phyloP scores from a whole-genome alignment of 805 yeast genomes.

The Pichia cabralensis region DNA sequence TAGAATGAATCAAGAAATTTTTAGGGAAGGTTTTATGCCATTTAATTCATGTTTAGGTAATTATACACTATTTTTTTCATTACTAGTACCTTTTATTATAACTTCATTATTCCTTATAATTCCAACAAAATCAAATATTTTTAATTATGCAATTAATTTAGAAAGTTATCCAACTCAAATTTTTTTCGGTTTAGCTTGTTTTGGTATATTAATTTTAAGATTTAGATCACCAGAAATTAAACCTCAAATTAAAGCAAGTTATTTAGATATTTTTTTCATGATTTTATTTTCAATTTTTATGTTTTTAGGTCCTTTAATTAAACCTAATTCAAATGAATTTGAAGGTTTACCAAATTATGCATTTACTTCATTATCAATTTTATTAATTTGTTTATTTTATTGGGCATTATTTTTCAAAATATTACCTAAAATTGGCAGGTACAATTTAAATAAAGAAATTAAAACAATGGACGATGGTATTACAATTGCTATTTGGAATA shows the following conservation, averaged over 20 bases:
- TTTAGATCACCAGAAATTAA: conserved; percentile 36
- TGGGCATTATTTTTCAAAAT: conserved; percentile 46
- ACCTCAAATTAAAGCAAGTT: conserved; percentile 44
- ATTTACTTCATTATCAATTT: conserved; percentile 31
- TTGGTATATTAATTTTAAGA: conserved; percentile 49
- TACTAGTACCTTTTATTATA: conserved; percentile 33
- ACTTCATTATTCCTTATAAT: conserved; percentile 32
- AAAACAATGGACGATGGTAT: conserved; percentile 3
- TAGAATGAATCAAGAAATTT: conserved; percentile 46
- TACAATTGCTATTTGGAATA: conserved; percentile 1
- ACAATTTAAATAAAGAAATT: conserved; percentile 1
- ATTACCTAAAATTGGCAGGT: conserved; percentile 34
- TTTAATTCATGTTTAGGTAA: conserved; percentile 44
- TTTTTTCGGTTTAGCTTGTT: conserved; percentile 40
- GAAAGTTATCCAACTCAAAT: conserved; percentile 44
- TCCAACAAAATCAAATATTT: conserved; percentile 40
- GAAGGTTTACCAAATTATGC: conserved; percentile 40
- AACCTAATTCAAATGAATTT: conserved; percentile 20
- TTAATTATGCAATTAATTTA: conserved; percentile 39
- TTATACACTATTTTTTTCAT: conserved; percentile 41
- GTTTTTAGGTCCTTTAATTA: conserved; percentile 38
- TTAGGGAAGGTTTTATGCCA: conserved; percentile 47
- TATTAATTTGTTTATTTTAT: conserved; percentile 36
- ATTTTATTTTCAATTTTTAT: conserved; percentile 38
- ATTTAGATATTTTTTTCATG: conserved; percentile 37